Conservation (phyloP, 805 yeast species). For the Wickerhamomyces chaumierensis region DNA sequence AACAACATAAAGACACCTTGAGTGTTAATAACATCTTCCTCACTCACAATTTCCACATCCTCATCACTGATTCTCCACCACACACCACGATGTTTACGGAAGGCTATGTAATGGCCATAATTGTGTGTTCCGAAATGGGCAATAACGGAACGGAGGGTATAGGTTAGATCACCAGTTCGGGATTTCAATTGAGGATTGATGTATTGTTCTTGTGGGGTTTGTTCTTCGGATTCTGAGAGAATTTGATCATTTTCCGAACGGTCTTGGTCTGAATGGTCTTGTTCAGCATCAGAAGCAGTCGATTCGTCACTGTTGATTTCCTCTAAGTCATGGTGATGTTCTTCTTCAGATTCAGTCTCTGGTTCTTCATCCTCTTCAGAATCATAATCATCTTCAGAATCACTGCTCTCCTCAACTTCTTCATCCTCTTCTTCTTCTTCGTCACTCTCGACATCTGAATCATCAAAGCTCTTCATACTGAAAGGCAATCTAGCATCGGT, state of each 20-base stretch:
- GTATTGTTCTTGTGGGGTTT: slow-evolving; percentile 2
- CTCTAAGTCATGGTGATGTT: not conserved
- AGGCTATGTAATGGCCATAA: slow-evolving; percentile 94
- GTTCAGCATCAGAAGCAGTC: slow-evolving; percentile 5
- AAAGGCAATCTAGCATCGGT: slow-evolving; percentile 72
- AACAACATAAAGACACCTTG: slow-evolving; percentile 92
- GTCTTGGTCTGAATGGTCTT: slow-evolving; percentile 5
- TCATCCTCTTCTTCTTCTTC: slow-evolving; percentile 9
- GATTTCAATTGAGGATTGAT: slow-evolving; percentile 4
- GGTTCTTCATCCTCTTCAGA: not conserved
- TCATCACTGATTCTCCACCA: slow-evolving; percentile 98
- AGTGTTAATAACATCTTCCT: slow-evolving; percentile 65
- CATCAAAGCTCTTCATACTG: slow-evolving; percentile 31
- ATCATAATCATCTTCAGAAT: slow-evolving; percentile 1
- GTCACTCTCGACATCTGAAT: slow-evolving; percentile 14
- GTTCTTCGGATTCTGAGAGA: not conserved
- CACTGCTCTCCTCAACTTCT: slow-evolving; percentile 6
- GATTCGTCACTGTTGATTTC: slow-evolving; percentile 1
- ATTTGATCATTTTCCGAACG: slow-evolving; percentile 2
- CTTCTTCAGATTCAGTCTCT: slow-evolving; percentile 6
- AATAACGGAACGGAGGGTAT: slow-evolving; percentile 73
- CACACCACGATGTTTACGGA: slow-evolving; percentile 64
- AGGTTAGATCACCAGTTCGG: slow-evolving; percentile 35
- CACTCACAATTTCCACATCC: slow-evolving; percentile 68
- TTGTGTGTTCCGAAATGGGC: slow-evolving; percentile 94